Evolutionary conservation across 371 early-diverging fungal genomes (phyloP), one percentile per base, ranked within the genome.

Genomic region (Thermomucor indicae-seudaticae): DNA sequence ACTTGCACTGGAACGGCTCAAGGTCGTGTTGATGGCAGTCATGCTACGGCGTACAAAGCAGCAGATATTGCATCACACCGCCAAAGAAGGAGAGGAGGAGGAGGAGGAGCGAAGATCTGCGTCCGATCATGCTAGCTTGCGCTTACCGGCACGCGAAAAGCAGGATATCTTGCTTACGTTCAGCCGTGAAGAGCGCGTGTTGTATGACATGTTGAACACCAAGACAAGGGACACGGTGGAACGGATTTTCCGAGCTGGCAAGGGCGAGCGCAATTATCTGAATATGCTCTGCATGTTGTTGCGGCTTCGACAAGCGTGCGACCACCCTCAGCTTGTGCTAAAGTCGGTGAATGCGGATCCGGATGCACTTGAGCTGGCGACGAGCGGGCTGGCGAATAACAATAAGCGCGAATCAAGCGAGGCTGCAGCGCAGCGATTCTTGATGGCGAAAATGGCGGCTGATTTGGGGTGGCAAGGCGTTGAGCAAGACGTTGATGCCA

Each of bases 31-130:
- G 38, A 75, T 78, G 61, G 85, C 86, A 0, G 67, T 87, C 25
- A 83, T 85, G 75, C 67, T 91, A n/a, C 70, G 91, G 40, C 69
- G 91, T n/a, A 85, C 83, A 12, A 91, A 91, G 49, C 67, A 64
- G 8, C 49, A 68, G 2, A 27, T 71, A 7, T 56, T 38, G 49
- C 10, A 34, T 17, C 12, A 38, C 38, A 3, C 38, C 49, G 25
- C 27, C 3, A 44, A 11, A 28, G n/a, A 16, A 3, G 28, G 27
- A 25, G 25, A 6, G 19, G 10, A 19, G 7, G 41, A 49, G 6
- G 31, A 3, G 20, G 38, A 39, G 23, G 30, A 46, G 24, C 43
- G 31, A 47, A 17, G 40, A 14, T 25, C 42, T 4, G 14, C 53
- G 20, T 58, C 58, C 11, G 55, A 46, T 5, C 53, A 58, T 22